A percentile compares a stretch with the other conserved stretches of the same genome.
These are phyloP conservation scores for Plasmodium yoelii DNA, from an alignment of 169 alveolate species.

Conservation along the genomic window DNA sequence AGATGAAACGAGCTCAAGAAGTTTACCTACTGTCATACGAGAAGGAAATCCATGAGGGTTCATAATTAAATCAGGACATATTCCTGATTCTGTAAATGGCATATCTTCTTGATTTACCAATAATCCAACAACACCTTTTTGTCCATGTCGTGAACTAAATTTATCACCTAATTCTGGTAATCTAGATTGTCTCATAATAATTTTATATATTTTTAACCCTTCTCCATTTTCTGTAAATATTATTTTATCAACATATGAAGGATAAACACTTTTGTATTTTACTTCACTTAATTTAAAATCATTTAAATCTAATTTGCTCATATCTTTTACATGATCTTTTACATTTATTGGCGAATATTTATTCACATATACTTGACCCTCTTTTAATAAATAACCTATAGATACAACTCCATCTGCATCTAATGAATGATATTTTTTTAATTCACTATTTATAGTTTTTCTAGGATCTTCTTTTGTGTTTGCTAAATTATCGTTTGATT, in stretches of 20 bases:
- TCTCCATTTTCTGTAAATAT: constrained; percentile 94
- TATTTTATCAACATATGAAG: constrained; percentile 96
- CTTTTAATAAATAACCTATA: constrained; percentile 91
- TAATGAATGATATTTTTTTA: constrained; percentile 79
- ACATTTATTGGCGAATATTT: constrained; percentile 89
- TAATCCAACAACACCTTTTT: constrained; percentile 99
- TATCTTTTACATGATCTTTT: constrained; percentile 80
- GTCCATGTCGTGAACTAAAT: constrained; percentile 99
- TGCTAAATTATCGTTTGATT: not conserved
- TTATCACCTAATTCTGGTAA: constrained; percentile 99
- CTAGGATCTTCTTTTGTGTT: not conserved
- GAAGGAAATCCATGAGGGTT: constrained; percentile 99
- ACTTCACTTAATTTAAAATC: constrained; percentile 77
- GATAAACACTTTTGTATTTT: constrained; percentile 82
- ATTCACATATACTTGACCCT: constrained; percentile 93
- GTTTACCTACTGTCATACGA: constrained; percentile 99
- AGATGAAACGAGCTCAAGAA: constrained; percentile 97
- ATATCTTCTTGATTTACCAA: constrained; percentile 97
- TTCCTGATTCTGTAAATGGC: constrained; percentile 99
- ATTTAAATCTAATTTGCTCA: constrained; percentile 74
- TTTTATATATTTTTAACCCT: constrained; percentile 92
- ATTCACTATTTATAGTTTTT: not conserved
- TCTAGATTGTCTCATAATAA: constrained; percentile 94
- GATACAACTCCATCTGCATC: constrained; percentile 96
- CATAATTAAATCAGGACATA: constrained; percentile 99